Evolutionary conservation across 306 rosid genomes (phyloP), one percentile per base, ranked within the genome.

Genomic region (Ormosia semicastrata): DNA sequence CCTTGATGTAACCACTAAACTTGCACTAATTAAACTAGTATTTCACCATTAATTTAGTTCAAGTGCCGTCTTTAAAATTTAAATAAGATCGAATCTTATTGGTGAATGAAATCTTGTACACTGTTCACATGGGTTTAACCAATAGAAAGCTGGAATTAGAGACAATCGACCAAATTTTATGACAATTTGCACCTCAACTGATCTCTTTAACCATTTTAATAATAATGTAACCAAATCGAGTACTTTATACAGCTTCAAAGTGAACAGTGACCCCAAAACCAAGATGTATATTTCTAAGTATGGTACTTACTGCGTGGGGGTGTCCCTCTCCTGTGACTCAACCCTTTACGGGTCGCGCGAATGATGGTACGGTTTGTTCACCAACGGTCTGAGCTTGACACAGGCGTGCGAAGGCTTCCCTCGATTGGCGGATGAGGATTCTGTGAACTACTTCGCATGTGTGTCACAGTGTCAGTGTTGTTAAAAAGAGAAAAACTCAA

Each of bases 71-170:
- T 52, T 43, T 70, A 52, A 75, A 15, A 39, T 47, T 73, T 57
- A 46, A 5, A 77, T 66, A 68, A 79, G 62, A 77, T 82, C 80
- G 92, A 90, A 90, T 92, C 91, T 87, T 89, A 86, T 90, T 89
- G 93, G 94, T 87, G 82, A 57, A 71, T 64, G 84, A 75, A 85
- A 87, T 62, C 68, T n/a, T 57, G 41, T 66, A 54, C 86, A 89
- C 90, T 62, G 62, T 75, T 82, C 92, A 87, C 91, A 65, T 87
- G 93, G 90, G 87, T 14, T 81, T 18, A 49, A 58, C 90, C 90
- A 86, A 90, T 86, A 56, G 75, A 54, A 86, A 87, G 9, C 9
- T 18, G 52, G 75, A 77, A 57, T 43, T 52, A 33, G 87, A 50
- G 90, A 85, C 89, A 90, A 67, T 10, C 43, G 58, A 85, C 82